Percentiles rank a stretch among this genome's conserved stretches.
Conservation (phyloP, 108 stramenopile species). For the Nitzschia putrida region DNA sequence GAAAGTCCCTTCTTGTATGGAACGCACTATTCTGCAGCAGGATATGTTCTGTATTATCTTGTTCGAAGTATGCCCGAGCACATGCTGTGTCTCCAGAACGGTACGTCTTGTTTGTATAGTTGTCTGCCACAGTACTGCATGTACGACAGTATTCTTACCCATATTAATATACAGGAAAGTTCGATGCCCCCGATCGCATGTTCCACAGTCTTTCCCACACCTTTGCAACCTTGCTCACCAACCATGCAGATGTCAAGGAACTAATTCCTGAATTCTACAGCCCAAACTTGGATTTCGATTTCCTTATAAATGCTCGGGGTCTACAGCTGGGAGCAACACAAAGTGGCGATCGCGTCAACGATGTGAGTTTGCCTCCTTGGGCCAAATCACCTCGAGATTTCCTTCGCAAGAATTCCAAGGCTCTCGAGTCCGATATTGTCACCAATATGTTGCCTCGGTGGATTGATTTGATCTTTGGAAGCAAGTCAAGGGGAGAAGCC, state of each 20-base stretch:
- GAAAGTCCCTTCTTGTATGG: constrained; percentile 91
- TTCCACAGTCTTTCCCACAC: constrained; percentile 82
- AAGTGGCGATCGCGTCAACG: constrained; percentile 83
- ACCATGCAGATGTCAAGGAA: constrained; percentile 98
- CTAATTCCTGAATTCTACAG: constrained; percentile 95
- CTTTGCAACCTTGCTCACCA: constrained; percentile 79
- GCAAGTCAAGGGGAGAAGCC: constrained; percentile 82
- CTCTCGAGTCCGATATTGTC: constrained; percentile 92
- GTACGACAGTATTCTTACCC: not conserved
- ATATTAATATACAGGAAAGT: constrained; percentile 88
- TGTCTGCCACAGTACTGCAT: not conserved
- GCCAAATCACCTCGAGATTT: constrained; percentile 89
- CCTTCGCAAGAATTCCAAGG: constrained; percentile 80
- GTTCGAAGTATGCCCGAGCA: constrained; percentile 95
- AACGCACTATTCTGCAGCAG: constrained; percentile 95
- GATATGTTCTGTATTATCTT: constrained; percentile 97
- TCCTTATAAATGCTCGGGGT: constrained; percentile 87
- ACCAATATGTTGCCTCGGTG: constrained; percentile 85
- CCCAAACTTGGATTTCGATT: constrained; percentile 78
- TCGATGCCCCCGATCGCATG: constrained; percentile 95
- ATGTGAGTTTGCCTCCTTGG: constrained; percentile 91
- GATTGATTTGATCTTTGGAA: constrained; percentile 98
- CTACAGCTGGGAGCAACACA: constrained; percentile 92
- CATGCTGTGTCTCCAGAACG: constrained; percentile 98
- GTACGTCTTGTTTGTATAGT: constrained; percentile 30